Base-by-base conservation (phyloP, 768 basidiomycete genomes). In the Suillus placidus region DNA sequence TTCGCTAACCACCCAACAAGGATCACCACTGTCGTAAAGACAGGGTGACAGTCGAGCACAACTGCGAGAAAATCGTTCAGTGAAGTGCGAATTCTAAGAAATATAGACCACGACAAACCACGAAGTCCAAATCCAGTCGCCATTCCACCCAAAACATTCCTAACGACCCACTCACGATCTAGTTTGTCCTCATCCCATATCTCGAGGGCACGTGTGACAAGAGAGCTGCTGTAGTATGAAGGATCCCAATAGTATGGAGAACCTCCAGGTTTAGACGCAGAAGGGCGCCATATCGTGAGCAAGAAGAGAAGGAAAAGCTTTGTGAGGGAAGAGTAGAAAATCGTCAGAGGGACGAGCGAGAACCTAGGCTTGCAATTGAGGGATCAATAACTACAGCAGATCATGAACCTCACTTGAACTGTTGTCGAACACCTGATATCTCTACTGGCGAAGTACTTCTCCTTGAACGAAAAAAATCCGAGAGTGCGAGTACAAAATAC, bases 81-180 rank as follows among this genome's bases (percentile, higher is more conserved):
- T 26, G 20, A 58, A n/a, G 23, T 30, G 10, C 6, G 2, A 4
- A 8, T 37, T 16, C 32, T 12, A 10, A 10, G 18, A 42, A 42
- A 57, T 18, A 49, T 43, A n/a, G 55, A 18, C 30, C 26, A 34
- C 1, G 0, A 73, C 80, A 51, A 70, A 93, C 93, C 91, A 71
- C 93, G 85, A 62, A 95, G 75, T 0, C 92, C 93, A 74, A 94
- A 95, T 1, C 93, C 93, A 38, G 93, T 90, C 13, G 92, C 89
- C 87, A 95, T 89, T 0, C 93, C 93, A 13, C 93, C 93, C 2
- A 95, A 80, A 12, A 94, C 81, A 69, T 95, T 94, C 32, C 93
- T 83, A 5, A 94, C 87, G 7, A 93, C 80, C 93, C 93, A 95
- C 71, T 91, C 91, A 8, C 91, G 85, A 73, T 94, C 91, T 1